phyloP scores from a whole-genome alignment of 2,329 filamentous ascomycete species.

The Fusarium sacchari region DNA sequence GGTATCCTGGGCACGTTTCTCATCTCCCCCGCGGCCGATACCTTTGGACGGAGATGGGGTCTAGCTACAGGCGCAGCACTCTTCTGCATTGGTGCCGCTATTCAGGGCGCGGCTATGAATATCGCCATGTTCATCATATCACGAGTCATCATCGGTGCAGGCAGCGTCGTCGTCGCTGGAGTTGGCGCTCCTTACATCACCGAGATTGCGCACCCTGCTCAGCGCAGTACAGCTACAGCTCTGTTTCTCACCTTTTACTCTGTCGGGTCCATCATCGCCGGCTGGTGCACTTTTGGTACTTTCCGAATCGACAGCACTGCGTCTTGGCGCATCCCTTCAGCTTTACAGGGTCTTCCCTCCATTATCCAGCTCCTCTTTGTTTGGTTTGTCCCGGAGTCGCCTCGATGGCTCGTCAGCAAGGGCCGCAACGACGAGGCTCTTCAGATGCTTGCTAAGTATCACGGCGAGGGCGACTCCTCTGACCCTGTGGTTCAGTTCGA shows the following conservation, averaged over 20 bases:
- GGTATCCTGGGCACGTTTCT: background rate
- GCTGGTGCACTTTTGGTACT: background rate
- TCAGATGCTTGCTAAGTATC: background rate
- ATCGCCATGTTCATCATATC: slow-evolving; percentile 5
- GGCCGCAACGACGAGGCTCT: background rate
- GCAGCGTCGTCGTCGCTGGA: background rate
- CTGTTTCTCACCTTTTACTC: background rate
- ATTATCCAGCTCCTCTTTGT: background rate
- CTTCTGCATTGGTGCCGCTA: background rate
- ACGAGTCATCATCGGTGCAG: background rate
- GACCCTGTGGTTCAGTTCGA: background rate
- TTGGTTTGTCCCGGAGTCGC: background rate
- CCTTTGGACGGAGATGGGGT: background rate
- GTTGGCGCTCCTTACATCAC: background rate
- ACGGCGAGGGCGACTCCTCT: background rate
- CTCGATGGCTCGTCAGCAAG: background rate
- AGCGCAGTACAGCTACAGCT: background rate
- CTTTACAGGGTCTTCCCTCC: background rate
- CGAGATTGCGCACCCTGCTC: background rate
- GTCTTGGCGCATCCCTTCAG: background rate
- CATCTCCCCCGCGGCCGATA: background rate
- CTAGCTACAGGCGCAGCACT: background rate
- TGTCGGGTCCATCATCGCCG: background rate
- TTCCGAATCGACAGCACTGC: background rate
- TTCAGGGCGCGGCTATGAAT: background rate